Percentiles rank a stretch among this genome's conserved stretches.
Evolutionary conservation across 345 rosid genomes (phyloP).

Genomic region (Arabis hirsuta): DNA sequence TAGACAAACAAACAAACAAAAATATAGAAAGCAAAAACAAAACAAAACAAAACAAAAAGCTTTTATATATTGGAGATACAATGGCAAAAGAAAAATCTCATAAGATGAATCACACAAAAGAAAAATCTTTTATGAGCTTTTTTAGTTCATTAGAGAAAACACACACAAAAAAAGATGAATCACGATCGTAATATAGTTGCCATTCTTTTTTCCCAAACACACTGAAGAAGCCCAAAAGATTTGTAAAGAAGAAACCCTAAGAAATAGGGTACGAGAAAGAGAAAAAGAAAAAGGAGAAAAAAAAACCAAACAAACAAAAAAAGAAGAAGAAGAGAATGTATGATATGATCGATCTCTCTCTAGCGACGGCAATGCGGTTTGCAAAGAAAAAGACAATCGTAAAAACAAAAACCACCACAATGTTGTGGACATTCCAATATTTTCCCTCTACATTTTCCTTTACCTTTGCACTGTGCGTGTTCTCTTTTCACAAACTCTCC

Average conservation of each 20-base stretch:
- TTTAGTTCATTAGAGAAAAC: not conserved
- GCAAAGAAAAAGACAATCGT: conserved; percentile 67
- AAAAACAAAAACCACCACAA: conserved; percentile 72
- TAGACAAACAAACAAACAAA: not conserved
- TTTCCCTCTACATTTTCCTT: conserved; percentile 62
- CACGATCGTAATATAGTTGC: not conserved
- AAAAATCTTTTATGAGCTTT: not conserved
- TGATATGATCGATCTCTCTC: not conserved
- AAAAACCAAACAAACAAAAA: not conserved
- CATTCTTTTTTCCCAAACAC: not conserved
- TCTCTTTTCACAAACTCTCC: conserved; percentile 56
- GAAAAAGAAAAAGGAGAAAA: too few relatives aligned
- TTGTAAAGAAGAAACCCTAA: conserved; percentile 6
- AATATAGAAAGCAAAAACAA: conserved; percentile 14
- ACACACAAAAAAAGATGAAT: not conserved
- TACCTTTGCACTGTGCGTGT: conserved; percentile 58
- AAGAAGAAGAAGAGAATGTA: not conserved
- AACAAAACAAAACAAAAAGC: not conserved
- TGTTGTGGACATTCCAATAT: conserved; percentile 70
- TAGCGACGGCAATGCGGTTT: conserved; percentile 66
- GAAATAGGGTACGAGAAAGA: not conserved
- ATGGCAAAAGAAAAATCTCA: conserved; percentile 4
- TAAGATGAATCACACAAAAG: not conserved
- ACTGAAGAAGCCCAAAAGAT: conserved; percentile 17
- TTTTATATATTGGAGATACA: not conserved